Evolutionary conservation across 805 yeast genomes (phyloP).

Genomic region (Myxozyma melibiosi): DNA sequence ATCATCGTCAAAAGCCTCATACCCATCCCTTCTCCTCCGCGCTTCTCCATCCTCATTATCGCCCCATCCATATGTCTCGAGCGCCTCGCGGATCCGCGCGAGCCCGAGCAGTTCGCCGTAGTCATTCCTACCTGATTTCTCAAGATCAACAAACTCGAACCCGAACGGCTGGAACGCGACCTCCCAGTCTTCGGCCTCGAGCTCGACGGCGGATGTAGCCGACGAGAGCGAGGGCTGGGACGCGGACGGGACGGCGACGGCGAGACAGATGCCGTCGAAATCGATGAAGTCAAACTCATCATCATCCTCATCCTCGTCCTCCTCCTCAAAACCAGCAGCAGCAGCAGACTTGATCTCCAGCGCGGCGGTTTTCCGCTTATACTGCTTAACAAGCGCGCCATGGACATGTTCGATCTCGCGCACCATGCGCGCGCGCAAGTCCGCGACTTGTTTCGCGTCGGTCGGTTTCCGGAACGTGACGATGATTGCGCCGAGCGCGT

Average conservation of each 20-base stretch:
- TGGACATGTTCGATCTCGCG: constrained; percentile 27
- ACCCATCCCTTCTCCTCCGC: constrained; percentile 2
- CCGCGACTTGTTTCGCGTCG: constrained; percentile 16
- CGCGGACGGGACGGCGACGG: constrained; percentile 24
- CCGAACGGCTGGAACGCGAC: constrained; percentile 31
- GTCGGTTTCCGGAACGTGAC: constrained; percentile 37
- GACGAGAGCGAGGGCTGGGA: not conserved
- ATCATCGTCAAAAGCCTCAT: constrained; percentile 8
- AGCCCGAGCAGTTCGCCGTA: constrained; percentile 36
- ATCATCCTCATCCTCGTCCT: constrained; percentile 36
- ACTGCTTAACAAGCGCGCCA: constrained; percentile 9
- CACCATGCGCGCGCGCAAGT: constrained; percentile 13
- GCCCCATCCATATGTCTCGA: constrained; percentile 35
- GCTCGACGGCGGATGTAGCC: not conserved
- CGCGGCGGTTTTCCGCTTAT: constrained; percentile 4
- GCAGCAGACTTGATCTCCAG: constrained; percentile 36
- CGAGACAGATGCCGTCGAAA: constrained; percentile 33
- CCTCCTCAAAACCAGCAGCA: constrained; percentile 32
- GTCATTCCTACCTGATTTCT: constrained; percentile 22
- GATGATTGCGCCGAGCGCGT: constrained; percentile 44
- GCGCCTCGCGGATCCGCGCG: constrained; percentile 38
- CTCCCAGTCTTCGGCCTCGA: constrained; percentile 31
- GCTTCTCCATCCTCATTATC: not conserved
- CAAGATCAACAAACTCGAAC: constrained; percentile 36
- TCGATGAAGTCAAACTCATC: constrained; percentile 15